Evolutionary conservation across 2,329 filamentous ascomycete species (phyloP).

Genomic region (Fusarium vanettenii): DNA sequence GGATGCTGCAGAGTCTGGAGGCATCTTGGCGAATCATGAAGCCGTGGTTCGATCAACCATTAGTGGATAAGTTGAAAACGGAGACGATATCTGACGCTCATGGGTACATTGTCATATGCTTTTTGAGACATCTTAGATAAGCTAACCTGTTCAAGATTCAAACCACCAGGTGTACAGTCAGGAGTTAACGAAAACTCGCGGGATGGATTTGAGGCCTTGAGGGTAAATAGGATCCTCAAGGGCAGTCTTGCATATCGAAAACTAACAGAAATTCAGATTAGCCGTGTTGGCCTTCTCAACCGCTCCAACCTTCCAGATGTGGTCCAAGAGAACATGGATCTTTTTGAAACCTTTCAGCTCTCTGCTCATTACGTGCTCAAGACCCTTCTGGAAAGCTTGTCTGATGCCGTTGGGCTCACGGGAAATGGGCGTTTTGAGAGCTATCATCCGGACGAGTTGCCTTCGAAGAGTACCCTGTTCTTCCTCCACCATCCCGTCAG

Average conservation of each 20-base stretch:
- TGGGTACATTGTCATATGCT: not conserved
- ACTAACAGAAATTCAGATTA: not conserved
- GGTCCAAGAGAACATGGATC: not conserved
- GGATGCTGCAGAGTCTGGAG: conserved; percentile 3
- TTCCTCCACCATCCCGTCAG: conserved; percentile 10
- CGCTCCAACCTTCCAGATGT: not conserved
- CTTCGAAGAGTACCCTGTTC: conserved; percentile 10
- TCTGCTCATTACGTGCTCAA: conserved; percentile 52
- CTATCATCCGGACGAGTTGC: not conserved
- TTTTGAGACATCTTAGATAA: no score
- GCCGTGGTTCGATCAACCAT: conserved; percentile 6
- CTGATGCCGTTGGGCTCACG: not conserved
- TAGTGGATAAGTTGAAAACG: conserved; percentile 1
- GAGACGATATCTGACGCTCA: not conserved
- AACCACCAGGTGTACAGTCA: not conserved
- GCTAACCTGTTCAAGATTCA: not conserved
- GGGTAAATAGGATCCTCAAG: not conserved
- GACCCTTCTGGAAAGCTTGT: not conserved
- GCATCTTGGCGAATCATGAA: not conserved
- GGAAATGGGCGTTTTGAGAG: not conserved
- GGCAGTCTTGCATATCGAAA: no score
- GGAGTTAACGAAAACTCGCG: not conserved
- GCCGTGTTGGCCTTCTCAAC: not conserved
- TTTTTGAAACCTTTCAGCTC: not conserved
- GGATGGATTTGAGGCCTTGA: not conserved